These are phyloP conservation scores for Plasmodium falciparum DNA, from an alignment of 169 alveolate genomes.

Conservation along the genomic window DNA sequence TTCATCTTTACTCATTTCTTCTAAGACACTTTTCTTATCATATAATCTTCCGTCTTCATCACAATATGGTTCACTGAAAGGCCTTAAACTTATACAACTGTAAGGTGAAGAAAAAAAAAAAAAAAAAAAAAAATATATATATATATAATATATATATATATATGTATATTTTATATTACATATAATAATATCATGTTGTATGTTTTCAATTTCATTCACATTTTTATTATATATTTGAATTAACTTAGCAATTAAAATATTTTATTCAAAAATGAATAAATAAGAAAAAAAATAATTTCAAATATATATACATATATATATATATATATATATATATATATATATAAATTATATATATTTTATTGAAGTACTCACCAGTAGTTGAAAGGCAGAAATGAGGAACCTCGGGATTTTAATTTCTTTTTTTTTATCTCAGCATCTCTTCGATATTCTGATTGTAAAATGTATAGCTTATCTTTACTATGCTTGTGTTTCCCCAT, in stretches of 20 bases:
- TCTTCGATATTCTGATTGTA: conserved; percentile 90
- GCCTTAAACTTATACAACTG: conserved; percentile 71
- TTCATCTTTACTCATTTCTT: conserved; percentile 31
- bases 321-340: too few species aligned
- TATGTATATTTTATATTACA: not conserved
- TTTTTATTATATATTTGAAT: not conserved
- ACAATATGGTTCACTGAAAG: conserved; percentile 70
- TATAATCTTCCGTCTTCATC: conserved; percentile 74
- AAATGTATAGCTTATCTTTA: conserved; percentile 92
- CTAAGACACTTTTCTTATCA: conserved; percentile 71
- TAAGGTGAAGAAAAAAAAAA: not conserved
- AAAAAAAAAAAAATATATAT: not conserved
- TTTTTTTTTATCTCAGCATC: conserved; percentile 87
- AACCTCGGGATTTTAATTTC: conserved; percentile 43
- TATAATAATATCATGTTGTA: not conserved
- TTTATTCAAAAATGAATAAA: too few species aligned
- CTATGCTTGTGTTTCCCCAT: conserved; percentile 95
- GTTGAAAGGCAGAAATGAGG: conserved; percentile 56
- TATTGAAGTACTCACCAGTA: conserved; percentile 34
- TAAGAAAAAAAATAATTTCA: too few species aligned
- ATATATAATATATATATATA: not conserved
- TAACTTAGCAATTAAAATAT: too few species aligned
- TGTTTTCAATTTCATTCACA: not conserved
- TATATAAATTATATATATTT: too few species aligned
- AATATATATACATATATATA: too few species aligned